Evolutionary conservation across 1,284 basidiomycete species (phyloP).

Genomic region (Sanguinoderma infundibulare): DNA sequence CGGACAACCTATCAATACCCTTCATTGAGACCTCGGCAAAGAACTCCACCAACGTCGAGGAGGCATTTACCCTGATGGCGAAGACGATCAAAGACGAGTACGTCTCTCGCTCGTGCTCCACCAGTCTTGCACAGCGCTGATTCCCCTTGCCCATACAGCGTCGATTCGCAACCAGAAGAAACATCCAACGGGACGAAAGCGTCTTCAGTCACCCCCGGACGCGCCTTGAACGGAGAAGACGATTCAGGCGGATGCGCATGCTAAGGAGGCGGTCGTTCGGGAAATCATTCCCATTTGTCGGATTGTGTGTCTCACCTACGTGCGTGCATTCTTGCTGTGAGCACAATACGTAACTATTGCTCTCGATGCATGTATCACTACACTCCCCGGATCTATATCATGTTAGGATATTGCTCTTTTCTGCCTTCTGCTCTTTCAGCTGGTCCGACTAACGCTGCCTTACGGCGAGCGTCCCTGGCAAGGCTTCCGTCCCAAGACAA

Average conservation of each 20-base stretch:
- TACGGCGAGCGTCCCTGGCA: too few species aligned
- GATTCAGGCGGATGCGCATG: slow-evolving; percentile 34
- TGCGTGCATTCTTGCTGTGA: background rate
- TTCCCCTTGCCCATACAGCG: slow-evolving; percentile 15
- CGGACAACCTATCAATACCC: slow-evolving; percentile 90
- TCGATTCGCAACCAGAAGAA: slow-evolving; percentile 33
- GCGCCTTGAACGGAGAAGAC: slow-evolving; percentile 28
- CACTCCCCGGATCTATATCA: slow-evolving; percentile 1
- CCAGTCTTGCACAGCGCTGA: background rate
- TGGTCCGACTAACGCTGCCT: too few species aligned
- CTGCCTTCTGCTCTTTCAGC: background rate
- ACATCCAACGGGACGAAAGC: slow-evolving; percentile 28
- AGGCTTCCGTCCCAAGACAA: too few species aligned
- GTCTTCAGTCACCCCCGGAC: slow-evolving; percentile 33
- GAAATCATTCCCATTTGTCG: background rate
- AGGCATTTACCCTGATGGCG: slow-evolving; percentile 98
- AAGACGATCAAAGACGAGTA: slow-evolving; percentile 97
- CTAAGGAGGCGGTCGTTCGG: slow-evolving; percentile 12
- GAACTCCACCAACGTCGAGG: slow-evolving; percentile 97
- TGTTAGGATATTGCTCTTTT: background rate
- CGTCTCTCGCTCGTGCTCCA: slow-evolving; percentile 23
- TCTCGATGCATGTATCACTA: slow-evolving; percentile 3
- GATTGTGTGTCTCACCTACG: background rate
- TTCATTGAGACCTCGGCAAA: slow-evolving; percentile 99
- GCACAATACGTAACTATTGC: background rate